These are phyloP conservation scores for Panicum miliaceum DNA, from an alignment of 176 grass and related monocot species.

Conservation along the genomic window DNA sequence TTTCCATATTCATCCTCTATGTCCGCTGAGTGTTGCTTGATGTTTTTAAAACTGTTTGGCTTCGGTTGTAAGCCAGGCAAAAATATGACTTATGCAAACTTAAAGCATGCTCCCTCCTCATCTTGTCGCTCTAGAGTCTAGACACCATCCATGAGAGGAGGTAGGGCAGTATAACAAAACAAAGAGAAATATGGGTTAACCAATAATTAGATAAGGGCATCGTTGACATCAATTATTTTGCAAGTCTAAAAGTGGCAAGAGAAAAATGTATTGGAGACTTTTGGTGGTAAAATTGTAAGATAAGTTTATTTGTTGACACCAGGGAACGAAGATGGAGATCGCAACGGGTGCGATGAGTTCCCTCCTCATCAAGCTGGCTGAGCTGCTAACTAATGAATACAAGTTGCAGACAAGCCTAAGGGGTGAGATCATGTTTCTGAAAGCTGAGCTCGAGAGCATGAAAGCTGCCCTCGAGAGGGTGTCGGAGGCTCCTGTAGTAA, in stretches of 20 bases:
- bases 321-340: slow-evolving; percentile 1
- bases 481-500: background rate
- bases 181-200: too few species aligned
- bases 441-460: slow-evolving; percentile 16
- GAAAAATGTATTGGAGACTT: background rate
- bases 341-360: background rate
- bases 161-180: background rate
- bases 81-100: background rate
- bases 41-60: background rate
- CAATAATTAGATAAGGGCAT: background rate
- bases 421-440: slow-evolving; percentile 25
- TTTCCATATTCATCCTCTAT: background rate
- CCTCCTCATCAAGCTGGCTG: background rate
- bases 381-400: background rate
- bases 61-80: background rate
- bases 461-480: slow-evolving; percentile 5
- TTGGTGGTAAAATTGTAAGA: background rate
- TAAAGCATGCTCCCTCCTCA: background rate
- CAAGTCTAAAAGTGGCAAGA: background rate
- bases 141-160: background rate
- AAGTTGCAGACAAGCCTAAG: slow-evolving; percentile 9
- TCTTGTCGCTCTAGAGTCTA: background rate
- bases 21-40: background rate
- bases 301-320: background rate
- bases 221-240: background rate